These are phyloP conservation scores for Neurospora sp. DNA, from an alignment of 495 filamentous ascomycete species.

Conservation along the genomic window DNA sequence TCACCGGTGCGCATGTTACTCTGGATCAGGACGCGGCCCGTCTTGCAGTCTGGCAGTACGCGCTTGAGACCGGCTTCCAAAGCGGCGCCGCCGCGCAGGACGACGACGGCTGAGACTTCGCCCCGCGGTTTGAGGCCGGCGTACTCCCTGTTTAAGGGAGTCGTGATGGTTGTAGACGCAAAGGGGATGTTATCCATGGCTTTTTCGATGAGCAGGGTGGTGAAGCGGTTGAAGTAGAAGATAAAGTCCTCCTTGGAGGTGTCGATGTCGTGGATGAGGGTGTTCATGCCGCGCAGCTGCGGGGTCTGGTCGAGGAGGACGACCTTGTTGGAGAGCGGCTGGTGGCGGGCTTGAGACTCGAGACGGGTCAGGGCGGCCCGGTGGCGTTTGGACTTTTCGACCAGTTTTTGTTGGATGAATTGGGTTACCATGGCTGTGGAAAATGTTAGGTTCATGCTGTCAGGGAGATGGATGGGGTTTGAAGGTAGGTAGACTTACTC, in stretches of 20 bases:
- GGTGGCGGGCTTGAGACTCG: conserved; percentile 53
- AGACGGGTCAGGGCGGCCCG: conserved; percentile 64
- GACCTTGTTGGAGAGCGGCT: conserved; percentile 64
- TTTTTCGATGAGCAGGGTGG: conserved; percentile 76
- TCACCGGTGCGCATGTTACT: conserved; percentile 75
- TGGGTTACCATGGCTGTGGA: conserved; percentile 68
- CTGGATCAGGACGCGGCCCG: conserved; percentile 82
- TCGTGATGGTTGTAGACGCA: conserved; percentile 48
- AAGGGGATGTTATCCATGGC: conserved; percentile 67
- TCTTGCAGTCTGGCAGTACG: conserved; percentile 84
- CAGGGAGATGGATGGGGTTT: too few species aligned
- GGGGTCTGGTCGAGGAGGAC: conserved; percentile 59
- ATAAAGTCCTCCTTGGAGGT: conserved; percentile 84
- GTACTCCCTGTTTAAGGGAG: conserved; percentile 58
- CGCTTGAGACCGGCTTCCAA: conserved; percentile 82
- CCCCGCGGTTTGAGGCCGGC: conserved; percentile 56
- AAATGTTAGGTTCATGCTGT: too few species aligned
- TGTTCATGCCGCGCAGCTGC: conserved; percentile 80
- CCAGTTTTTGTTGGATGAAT: conserved; percentile 73
- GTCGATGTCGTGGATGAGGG: conserved; percentile 73
- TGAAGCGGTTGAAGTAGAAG: conserved; percentile 89
- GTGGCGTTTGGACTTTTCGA: conserved; percentile 78
- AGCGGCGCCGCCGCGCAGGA: conserved; percentile 76
- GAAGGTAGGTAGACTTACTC: conserved; percentile 19
- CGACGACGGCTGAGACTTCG: conserved; percentile 73